A percentile compares a stretch with the other conserved stretches of the same genome.
Evolutionary conservation across 176 grass and related monocot genomes (phyloP).

Genomic region (Rhynchospora pubera): DNA sequence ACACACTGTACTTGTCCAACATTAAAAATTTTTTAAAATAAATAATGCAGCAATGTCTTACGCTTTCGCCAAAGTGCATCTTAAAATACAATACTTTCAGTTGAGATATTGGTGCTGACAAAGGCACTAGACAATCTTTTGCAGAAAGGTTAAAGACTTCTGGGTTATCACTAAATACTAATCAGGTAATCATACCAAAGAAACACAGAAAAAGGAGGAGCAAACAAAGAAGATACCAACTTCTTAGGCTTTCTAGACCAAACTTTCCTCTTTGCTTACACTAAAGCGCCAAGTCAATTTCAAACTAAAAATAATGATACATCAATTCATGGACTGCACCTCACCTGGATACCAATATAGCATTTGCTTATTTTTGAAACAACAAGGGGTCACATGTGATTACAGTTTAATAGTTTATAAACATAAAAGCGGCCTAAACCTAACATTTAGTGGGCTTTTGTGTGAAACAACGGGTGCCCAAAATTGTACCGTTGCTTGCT

Average conservation of each 20-base stretch:
- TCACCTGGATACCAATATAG: neutral
- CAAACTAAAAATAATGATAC: neutral
- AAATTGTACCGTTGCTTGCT: neutral
- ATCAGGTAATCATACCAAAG: neutral
- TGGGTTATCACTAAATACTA: neutral
- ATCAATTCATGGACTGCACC: constrained; percentile 1
- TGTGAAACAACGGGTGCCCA: neutral
- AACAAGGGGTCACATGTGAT: neutral
- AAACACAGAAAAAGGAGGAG: neutral
- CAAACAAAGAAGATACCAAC: neutral
- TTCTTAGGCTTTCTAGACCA: neutral
- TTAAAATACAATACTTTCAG: neutral
- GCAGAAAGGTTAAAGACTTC: neutral
- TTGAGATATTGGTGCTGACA: constrained; percentile 15
- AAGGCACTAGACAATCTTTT: neutral
- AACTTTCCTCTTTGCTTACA: constrained; percentile 8
- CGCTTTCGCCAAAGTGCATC: neutral
- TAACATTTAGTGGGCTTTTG: neutral
- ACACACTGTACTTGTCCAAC: no score
- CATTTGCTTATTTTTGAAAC: neutral
- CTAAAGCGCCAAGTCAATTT: neutral
- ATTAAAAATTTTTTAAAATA: neutral
- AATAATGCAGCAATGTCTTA: neutral
- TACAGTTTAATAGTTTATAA: neutral
- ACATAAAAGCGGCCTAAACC: neutral